phyloP scores from a whole-genome alignment of 169 alveolate genomes.

The Toxoplasma gondii region DNA sequence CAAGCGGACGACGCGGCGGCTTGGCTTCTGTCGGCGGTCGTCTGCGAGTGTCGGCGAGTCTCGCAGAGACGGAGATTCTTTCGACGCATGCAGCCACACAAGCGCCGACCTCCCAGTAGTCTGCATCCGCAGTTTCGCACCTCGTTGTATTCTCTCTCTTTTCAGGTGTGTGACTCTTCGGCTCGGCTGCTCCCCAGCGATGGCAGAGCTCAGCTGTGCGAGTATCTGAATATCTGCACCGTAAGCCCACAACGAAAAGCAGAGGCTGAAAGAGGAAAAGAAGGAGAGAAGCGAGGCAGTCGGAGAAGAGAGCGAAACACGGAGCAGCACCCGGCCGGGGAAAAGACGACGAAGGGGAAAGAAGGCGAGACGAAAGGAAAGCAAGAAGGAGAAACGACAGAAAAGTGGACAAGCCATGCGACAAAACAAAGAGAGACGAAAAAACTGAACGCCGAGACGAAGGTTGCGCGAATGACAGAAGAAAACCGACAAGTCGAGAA shows the following conservation, averaged over 20 bases:
- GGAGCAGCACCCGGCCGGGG: background rate
- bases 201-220: constrained; percentile 79
- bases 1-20: too few species aligned
- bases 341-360: background rate
- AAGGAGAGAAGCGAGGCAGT: background rate
- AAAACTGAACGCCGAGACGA: background rate
- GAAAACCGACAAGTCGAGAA: too few species aligned
- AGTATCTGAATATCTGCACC: constrained; percentile 77
- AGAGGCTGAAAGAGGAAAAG: background rate
- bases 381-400: background rate
- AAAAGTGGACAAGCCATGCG: background rate
- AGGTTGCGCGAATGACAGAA: background rate
- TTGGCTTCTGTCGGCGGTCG: too few species aligned
- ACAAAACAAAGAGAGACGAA: background rate
- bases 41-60: too few species aligned
- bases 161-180: constrained; percentile 28
- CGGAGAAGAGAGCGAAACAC: background rate
- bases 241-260: background rate
- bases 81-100: too few species aligned
- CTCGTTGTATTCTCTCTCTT: too few species aligned
- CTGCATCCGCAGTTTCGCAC: background rate
- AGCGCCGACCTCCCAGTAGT: too few species aligned
- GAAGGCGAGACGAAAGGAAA: background rate
- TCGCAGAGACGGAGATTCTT: too few species aligned
- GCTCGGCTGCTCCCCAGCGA: constrained; percentile 81